Evolutionary conservation across 257 asterid species (phyloP), one percentile per base, ranked within the genome.

Genomic region (Paraleonurus japonicus): DNA sequence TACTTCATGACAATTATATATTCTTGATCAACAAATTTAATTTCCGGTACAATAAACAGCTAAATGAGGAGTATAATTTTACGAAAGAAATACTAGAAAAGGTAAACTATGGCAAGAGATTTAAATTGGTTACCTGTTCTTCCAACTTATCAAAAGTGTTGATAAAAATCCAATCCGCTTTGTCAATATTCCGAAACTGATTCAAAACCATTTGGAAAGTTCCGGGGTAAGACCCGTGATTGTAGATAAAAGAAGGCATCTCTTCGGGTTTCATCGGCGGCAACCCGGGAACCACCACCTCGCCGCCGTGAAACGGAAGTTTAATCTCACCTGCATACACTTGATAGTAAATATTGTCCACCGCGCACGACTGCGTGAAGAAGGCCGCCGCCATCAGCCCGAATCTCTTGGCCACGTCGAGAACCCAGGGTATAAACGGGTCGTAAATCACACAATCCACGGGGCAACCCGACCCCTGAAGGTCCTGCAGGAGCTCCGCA

Each of bases 321-420:
- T 37, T 28, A 58, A 75, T 23, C 71, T 68, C 67, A 30, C 80
- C 72, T 0, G 0, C 43, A 9, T n/a, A 74, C 61, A 11, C 72
- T 1, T 54, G 61, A 5, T 24, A n/a, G 27, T 73, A 81, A 4
- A 85, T 75, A 4, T 37, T 75, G 11, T 75, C 76, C 58, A 85
- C 85, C 26, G 85, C 82, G 79, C 85, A 80, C 12, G 89, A 75
- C 71, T 85, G 89, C 11, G 87, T 85, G 82, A 85, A 82, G 17
- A 85, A 85, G 0, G 87, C 81, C 19, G 87, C 89, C 54, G 62
- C 76, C 0, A 0, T 2, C 2, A 72, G 15, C 16, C 87, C 84
- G 2, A 75, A 0, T 24, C 74, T 76, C 72, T 80, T 70, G 4
- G 85, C 82, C 61, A 82, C 80, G 0, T 50, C 81, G 61, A 75